These are phyloP conservation scores for Epichloe glyceriae DNA, from an alignment of 2,329 filamentous ascomycete genomes.

Conservation along the genomic window DNA sequence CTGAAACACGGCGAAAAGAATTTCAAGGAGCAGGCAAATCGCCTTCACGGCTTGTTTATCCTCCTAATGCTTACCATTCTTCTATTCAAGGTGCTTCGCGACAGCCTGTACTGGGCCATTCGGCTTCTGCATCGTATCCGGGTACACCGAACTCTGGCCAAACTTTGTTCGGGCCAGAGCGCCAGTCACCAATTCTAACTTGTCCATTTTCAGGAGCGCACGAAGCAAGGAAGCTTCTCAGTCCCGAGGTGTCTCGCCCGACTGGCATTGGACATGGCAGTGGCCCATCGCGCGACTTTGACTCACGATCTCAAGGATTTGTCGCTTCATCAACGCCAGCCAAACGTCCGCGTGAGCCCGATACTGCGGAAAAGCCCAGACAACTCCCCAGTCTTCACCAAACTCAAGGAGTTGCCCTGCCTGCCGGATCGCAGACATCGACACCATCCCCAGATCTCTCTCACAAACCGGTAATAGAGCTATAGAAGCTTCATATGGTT, in stretches of 20 bases:
- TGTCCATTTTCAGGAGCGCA: constrained; percentile 20
- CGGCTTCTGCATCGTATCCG: constrained; percentile 20
- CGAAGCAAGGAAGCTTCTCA: constrained; percentile 17
- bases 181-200: constrained; percentile 17
- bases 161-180: constrained; percentile 16
- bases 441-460: constrained; percentile 20
- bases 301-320: constrained; percentile 11
- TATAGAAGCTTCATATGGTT: constrained; percentile 13
- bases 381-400: constrained; percentile 15
- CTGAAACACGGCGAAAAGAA: constrained; percentile 15
- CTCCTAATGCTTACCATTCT: constrained; percentile 6
- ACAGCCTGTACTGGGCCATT: constrained; percentile 15
- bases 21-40: constrained; percentile 9
- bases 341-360: constrained; percentile 21
- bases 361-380: constrained; percentile 15
- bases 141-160: constrained; percentile 13
- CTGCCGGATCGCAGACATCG: constrained; percentile 8
- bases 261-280: constrained; percentile 16
- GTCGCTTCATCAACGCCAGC: constrained; percentile 14
- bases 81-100: constrained; percentile 12
- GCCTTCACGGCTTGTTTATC: not conserved
- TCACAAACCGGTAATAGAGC: constrained; percentile 21
- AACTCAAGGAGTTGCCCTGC: constrained; percentile 12
- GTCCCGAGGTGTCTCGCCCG: constrained; percentile 19
- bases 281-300: constrained; percentile 11